Evolutionary conservation across 2,329 filamentous ascomycete species (phyloP).

Genomic region (Aspergillus spinulosporus): DNA sequence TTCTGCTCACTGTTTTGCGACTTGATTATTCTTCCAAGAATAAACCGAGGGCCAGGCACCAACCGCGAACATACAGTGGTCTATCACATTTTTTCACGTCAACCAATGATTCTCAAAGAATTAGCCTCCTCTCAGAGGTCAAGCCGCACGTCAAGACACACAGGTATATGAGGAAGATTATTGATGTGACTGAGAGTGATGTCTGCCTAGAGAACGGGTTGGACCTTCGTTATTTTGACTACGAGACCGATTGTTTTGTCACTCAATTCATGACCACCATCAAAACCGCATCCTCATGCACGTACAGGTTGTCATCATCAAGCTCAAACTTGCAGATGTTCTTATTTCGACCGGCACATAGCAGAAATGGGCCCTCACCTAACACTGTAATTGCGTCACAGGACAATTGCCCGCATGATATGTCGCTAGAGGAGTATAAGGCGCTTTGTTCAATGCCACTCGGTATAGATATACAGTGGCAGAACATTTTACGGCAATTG

Average conservation of each 20-base stretch:
- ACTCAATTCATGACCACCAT: constrained; percentile 19
- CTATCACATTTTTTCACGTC: constrained; percentile 17
- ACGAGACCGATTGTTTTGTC: constrained; percentile 21
- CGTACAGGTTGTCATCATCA: constrained; percentile 29
- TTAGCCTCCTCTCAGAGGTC: constrained; percentile 37
- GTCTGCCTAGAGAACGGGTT: constrained; percentile 53
- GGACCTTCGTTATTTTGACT: constrained; percentile 33
- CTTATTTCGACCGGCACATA: constrained; percentile 32
- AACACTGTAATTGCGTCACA: constrained; percentile 58
- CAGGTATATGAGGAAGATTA: constrained; percentile 23
- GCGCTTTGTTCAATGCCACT: constrained; percentile 52
- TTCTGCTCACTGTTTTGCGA: constrained; percentile 45
- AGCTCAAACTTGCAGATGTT: constrained; percentile 44
- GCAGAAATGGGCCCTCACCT: constrained; percentile 29
- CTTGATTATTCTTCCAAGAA: constrained; percentile 12
- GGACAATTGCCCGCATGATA: constrained; percentile 46
- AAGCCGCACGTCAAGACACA: constrained; percentile 44
- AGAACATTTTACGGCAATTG: constrained; percentile 57
- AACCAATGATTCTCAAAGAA: constrained; percentile 17
- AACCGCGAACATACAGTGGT: constrained; percentile 17
- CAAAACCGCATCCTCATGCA: constrained; percentile 36
- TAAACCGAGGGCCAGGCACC: constrained; percentile 15
- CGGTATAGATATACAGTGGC: constrained; percentile 55
- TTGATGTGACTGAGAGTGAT: constrained; percentile 27
- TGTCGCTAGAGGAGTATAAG: constrained; percentile 58